phyloP scores from a whole-genome alignment of 2,329 filamentous ascomycete species.

The Cytospora mali region DNA sequence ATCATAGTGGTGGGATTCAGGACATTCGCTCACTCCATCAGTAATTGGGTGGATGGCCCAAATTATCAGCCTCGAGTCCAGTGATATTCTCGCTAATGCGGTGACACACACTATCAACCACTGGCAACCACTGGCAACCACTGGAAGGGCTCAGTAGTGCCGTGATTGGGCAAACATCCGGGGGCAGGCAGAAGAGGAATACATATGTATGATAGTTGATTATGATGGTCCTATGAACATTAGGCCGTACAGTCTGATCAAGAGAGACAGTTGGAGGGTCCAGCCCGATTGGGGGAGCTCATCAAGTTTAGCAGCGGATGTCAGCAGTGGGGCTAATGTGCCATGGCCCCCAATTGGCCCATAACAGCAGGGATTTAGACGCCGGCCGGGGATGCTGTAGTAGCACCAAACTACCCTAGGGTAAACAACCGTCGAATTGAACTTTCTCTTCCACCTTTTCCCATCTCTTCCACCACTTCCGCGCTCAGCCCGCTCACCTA shows the following conservation, averaged over 20 bases:
- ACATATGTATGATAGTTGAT: constrained; percentile 2
- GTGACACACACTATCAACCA: constrained; percentile 23
- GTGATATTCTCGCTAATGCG: constrained; percentile 18
- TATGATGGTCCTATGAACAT: background rate
- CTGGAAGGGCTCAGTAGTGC: constrained; percentile 7
- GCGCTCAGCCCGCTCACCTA: constrained; percentile 34
- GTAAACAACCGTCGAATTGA: constrained; percentile 14
- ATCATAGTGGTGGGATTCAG: background rate
- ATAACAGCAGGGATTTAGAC: constrained; percentile 43
- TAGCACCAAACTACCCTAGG: constrained; percentile 19
- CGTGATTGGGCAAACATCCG: constrained; percentile 26
- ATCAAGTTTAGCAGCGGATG: constrained; percentile 36
- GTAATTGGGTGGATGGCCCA: constrained; percentile 4
- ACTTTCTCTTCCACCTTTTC: constrained; percentile 9
- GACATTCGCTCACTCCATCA: background rate
- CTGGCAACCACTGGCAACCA: constrained; percentile 11
- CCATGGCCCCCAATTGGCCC: constrained; percentile 36
- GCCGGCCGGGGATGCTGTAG: constrained; percentile 32
- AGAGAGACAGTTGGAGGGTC: background rate
- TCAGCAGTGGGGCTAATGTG: constrained; percentile 25
- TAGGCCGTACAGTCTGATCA: background rate
- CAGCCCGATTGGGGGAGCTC: constrained; percentile 10
- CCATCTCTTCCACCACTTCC: constrained; percentile 16
- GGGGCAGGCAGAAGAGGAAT: background rate
- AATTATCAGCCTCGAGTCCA: constrained; percentile 12